Conservation (phyloP, 768 basidiomycete species). For the Russula sp. region DNA sequence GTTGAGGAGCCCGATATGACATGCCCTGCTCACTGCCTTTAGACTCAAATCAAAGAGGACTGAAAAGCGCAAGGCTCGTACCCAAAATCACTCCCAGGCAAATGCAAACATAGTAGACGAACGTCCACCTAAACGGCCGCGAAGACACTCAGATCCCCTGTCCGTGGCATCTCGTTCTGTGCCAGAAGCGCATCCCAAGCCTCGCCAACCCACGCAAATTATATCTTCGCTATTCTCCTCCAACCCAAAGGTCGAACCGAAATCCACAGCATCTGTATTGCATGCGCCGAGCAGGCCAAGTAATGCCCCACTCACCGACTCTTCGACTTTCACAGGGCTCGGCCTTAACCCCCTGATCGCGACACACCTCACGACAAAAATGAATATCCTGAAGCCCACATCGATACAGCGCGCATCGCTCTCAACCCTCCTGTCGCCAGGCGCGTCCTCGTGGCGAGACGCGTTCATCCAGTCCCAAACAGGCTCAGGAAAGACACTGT, state of each 20-base stretch:
- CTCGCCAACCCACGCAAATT: constrained; percentile 24
- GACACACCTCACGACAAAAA: constrained; percentile 72
- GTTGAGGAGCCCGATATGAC: background rate
- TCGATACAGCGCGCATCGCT: constrained; percentile 79
- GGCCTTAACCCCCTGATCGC: constrained; percentile 81
- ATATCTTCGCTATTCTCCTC: constrained; percentile 72
- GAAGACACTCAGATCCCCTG: constrained; percentile 2
- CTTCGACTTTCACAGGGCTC: constrained; percentile 76
- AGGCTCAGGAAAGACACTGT: constrained; percentile 93
- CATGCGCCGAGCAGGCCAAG: constrained; percentile 52
- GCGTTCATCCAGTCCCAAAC: constrained; percentile 96
- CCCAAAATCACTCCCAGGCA: background rate
- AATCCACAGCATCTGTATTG: constrained; percentile 33
- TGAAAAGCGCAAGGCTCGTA: constrained; percentile 27
- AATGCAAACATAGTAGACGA: background rate
- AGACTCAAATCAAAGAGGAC: constrained; percentile 29
- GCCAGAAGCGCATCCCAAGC: constrained; percentile 4
- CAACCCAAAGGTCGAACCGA: constrained; percentile 65
- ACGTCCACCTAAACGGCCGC: constrained; percentile 26
- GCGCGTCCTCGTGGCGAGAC: constrained; percentile 52
- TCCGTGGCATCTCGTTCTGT: background rate
- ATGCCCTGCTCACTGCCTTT: background rate
- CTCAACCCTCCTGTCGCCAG: constrained; percentile 55
- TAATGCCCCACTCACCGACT: constrained; percentile 76
- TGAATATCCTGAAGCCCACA: constrained; percentile 82